Percentiles rank a stretch among this genome's conserved stretches.
phyloP scores from a whole-genome alignment of 179 eudicot species.

The Heliamphora ciliata region DNA sequence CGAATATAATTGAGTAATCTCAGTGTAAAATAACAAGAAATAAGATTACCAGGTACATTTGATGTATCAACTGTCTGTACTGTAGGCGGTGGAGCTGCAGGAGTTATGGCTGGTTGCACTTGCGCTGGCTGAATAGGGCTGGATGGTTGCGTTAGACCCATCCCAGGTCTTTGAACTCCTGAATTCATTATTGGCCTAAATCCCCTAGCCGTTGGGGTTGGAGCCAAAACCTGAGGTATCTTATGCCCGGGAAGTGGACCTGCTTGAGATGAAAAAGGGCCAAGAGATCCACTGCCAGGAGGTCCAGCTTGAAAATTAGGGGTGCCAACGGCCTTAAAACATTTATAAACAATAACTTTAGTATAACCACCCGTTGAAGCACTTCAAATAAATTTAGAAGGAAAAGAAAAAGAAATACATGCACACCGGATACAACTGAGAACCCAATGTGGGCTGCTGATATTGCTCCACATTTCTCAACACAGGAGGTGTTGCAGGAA shows the following conservation, averaged over 20 bases:
- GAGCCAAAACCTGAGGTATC: slow-evolving; percentile 56
- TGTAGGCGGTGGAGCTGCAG: slow-evolving; percentile 84
- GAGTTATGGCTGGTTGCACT: slow-evolving; percentile 49
- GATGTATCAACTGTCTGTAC: slow-evolving; percentile 88
- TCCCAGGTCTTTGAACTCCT: slow-evolving; percentile 57
- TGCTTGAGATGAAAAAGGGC: slow-evolving; percentile 47
- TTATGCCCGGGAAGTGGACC: slow-evolving; percentile 47
- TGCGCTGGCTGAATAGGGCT: slow-evolving; percentile 63
- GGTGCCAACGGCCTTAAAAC: slow-evolving; percentile 48
- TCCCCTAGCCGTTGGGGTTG: slow-evolving; percentile 44
- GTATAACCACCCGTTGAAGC: background rate
- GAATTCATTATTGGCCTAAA: slow-evolving; percentile 64
- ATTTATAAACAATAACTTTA: slow-evolving; percentile 12
- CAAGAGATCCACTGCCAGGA: slow-evolving; percentile 45
- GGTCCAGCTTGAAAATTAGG: slow-evolving; percentile 60
- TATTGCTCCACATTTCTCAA: slow-evolving; percentile 76
- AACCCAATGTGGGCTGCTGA: slow-evolving; percentile 81
- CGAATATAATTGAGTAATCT: background rate
- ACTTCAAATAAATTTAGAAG: background rate
- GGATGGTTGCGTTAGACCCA: slow-evolving; percentile 55
- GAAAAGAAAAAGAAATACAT: background rate
- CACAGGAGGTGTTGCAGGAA: slow-evolving; percentile 57
- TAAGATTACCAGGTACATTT: slow-evolving; percentile 69
- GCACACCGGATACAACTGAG: slow-evolving; percentile 77
- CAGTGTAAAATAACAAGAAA: background rate